Conservation (phyloP, 352 stramenopile species). For the Pythium guiyangense region DNA sequence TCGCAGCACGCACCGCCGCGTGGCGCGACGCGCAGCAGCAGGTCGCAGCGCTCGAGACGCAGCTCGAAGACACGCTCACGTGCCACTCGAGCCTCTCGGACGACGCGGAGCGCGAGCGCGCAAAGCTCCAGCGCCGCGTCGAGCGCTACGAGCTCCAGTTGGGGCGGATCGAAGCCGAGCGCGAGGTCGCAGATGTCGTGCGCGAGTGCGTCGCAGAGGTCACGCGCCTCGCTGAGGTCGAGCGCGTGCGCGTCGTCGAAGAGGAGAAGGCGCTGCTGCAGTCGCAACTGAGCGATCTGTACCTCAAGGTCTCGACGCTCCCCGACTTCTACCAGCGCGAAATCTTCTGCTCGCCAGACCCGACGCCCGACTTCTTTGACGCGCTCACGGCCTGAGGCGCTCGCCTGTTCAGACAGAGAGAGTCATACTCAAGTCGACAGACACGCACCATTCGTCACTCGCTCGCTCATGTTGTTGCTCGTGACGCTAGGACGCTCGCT, state of each 20-base stretch:
- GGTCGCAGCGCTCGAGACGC: conserved; percentile 24
- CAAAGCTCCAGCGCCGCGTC: conserved; percentile 31
- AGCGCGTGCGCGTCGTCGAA: conserved; percentile 48
- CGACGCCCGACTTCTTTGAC: conserved; percentile 75
- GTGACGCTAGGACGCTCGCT: not conserved
- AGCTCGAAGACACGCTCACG: conserved; percentile 18
- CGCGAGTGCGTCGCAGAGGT: conserved; percentile 55
- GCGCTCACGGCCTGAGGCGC: conserved; percentile 40
- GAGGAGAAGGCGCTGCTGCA: conserved; percentile 75
- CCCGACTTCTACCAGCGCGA: conserved; percentile 84
- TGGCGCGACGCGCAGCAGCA: conserved; percentile 18
- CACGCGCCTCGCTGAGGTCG: conserved; percentile 40
- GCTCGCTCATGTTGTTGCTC: not conserved
- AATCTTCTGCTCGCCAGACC: conserved; percentile 79
- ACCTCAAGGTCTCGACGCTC: conserved; percentile 79
- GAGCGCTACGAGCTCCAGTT: conserved; percentile 60
- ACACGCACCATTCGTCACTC: not conserved
- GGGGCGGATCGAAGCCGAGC: conserved; percentile 33
- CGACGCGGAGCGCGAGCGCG: conserved; percentile 26
- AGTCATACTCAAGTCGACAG: conserved; percentile 1
- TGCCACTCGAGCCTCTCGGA: conserved; percentile 19
- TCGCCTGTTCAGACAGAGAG: not conserved
- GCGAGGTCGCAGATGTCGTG: conserved; percentile 51
- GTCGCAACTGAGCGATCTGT: conserved; percentile 62
- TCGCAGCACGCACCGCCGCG: conserved; percentile 20